Evolutionary conservation across 1,284 basidiomycete species (phyloP), one percentile per base, ranked within the genome.

Genomic region (Pholiota adiposa): DNA sequence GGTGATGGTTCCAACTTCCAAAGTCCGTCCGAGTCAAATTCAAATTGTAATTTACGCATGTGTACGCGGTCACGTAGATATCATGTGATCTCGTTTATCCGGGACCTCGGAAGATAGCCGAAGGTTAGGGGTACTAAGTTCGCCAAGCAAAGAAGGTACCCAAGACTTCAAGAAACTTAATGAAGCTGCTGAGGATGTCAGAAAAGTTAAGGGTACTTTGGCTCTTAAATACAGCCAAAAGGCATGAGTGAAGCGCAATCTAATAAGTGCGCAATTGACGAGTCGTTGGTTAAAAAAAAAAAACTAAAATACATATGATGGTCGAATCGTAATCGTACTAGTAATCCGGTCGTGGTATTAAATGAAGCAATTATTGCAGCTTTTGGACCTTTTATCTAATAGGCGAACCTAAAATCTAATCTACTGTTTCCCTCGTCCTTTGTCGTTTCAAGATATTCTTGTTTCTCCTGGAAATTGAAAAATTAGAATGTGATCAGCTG

Each of bases 381-480:
- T 31, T 31, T 31, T 31, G 18, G n/a, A 11, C 19, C 18, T 16
- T 19, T 59, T n/a, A n/a, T n/a, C n/a, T 40, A 64, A 41, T 66
- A 64, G 9, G 62, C 61, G 36, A 64, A 64, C n/a, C 60, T 60
- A 18, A 64, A 64, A 33, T 64, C 60, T 31, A 64, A 41, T 27
- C 63, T 75, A 54, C 78, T 67, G 65, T 87, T 87, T 19, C 86
- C 86, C 67, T 77, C 70, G 59, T 89, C 86, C 51, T 77, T 82
- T 7, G 85, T 87, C 11, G 76, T 85, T 60, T 83, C 78, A 0
- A 87, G 65, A 65, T 87, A 87, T 48, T 83, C 71, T 61, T 78
- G 72, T 70, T 79, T 80, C 68, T 87, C 77, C 85, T 87, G 65
- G 11, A 31, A 23, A 43, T 12, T 14, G 38, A n/a, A 31, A 31